Percentiles rank a stretch among this genome's conserved stretches.
phyloP scores from a whole-genome alignment of 1,284 basidiomycete species.

The Cryptococcus sp. region DNA sequence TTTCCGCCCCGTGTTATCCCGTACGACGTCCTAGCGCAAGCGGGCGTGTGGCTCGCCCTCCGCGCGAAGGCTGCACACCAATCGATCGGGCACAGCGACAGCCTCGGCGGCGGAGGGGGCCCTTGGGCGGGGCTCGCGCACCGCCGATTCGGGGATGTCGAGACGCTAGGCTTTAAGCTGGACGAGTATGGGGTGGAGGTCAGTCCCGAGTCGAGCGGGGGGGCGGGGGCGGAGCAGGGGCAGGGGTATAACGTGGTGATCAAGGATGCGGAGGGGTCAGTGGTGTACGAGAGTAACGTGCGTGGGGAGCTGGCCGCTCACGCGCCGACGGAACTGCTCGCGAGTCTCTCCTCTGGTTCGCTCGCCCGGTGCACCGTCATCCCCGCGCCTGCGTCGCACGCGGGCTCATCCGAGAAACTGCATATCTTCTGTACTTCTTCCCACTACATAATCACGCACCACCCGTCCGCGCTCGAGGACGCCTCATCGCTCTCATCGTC shows the following conservation, averaged over 20 bases:
- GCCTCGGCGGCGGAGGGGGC: not conserved
- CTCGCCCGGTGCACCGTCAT: conserved; percentile 27
- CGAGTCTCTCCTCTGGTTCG: conserved; percentile 16
- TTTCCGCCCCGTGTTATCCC: conserved; percentile 64
- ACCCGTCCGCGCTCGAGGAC: conserved; percentile 8
- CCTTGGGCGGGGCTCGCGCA: conserved; percentile 65
- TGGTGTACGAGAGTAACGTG: not conserved
- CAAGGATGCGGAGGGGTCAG: not conserved
- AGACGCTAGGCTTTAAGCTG: conserved; percentile 24
- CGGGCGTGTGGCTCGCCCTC: conserved; percentile 69
- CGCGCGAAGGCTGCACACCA: conserved; percentile 27
- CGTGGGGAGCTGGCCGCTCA: conserved; percentile 10
- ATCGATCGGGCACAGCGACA: conserved; percentile 16
- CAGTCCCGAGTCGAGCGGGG: conserved; percentile 7
- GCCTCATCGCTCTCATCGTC: conserved; percentile 6
- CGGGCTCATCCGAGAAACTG: conserved; percentile 23
- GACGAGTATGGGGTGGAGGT: conserved; percentile 31
- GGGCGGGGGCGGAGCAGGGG: not conserved
- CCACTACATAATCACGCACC: conserved; percentile 27
- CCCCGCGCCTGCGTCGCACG: conserved; percentile 10
- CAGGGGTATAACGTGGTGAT: not conserved
- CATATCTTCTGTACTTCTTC: conserved; percentile 37
- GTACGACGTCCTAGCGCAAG: conserved; percentile 66
- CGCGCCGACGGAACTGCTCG: conserved; percentile 28
- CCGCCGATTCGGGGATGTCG: conserved; percentile 63